Conservation (phyloP, 768 basidiomycete genomes). For the Coprinopsis sp. region DNA sequence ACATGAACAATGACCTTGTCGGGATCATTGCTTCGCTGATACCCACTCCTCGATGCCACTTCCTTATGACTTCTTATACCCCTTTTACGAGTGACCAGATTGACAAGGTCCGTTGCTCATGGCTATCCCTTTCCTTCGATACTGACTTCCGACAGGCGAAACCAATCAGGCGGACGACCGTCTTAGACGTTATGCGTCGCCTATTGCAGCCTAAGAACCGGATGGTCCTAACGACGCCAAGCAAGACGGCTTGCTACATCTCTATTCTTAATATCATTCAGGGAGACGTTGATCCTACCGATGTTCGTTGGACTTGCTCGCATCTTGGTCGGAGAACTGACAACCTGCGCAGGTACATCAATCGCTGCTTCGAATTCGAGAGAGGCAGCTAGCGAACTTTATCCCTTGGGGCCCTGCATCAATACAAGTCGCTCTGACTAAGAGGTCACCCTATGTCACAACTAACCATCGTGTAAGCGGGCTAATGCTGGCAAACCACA, state of each 20-base stretch:
- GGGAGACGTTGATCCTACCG: conserved; percentile 97
- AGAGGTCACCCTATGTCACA: conserved; percentile 82
- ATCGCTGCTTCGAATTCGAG: conserved; percentile 92
- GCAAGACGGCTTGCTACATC: conserved; percentile 92
- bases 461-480: conserved; percentile 95
- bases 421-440: conserved; percentile 93
- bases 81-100: conserved; percentile 97
- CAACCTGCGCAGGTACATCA: conserved; percentile 76
- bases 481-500: conserved; percentile 98
- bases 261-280: conserved; percentile 98
- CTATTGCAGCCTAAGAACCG: conserved; percentile 97
- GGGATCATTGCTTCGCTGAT: conserved; percentile 96
- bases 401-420: conserved; percentile 99
- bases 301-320: conserved; percentile 50
- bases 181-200: conserved; percentile 97
- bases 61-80: conserved; percentile 98
- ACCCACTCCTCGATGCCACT: conserved; percentile 95
- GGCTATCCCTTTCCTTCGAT: background rate
- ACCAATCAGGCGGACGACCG: conserved; percentile 92
- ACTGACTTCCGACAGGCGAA: conserved; percentile 59
- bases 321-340: conserved; percentile 3
- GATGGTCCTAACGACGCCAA: conserved; percentile 92
- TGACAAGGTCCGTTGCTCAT: conserved; percentile 66
- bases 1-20: conserved; percentile 99
- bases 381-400: conserved; percentile 94